These are phyloP conservation scores for Pythium phragmitis DNA, from an alignment of 352 stramenopile species.

Conservation along the genomic window DNA sequence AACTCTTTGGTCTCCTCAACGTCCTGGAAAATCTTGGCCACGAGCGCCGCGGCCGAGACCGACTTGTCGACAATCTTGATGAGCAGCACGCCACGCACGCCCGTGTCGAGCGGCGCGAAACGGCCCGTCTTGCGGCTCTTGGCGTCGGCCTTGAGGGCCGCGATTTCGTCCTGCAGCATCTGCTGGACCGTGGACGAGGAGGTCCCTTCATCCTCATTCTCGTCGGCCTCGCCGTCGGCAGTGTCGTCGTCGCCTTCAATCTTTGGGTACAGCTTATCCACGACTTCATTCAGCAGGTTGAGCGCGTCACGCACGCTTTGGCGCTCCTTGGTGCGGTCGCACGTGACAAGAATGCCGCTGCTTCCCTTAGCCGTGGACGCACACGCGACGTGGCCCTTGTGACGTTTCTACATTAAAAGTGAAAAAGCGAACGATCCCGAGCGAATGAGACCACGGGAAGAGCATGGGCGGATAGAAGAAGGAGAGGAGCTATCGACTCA, in stretches of 20 bases:
- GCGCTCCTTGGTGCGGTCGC: constrained; percentile 74
- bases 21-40: constrained; percentile 63
- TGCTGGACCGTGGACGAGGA: constrained; percentile 51
- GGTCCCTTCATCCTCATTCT: constrained; percentile 15
- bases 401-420: constrained; percentile 40
- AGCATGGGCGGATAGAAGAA: not conserved
- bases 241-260: constrained; percentile 21
- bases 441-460: not conserved
- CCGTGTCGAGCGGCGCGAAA: constrained; percentile 71
- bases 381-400: constrained; percentile 47
- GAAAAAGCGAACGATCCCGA: not conserved
- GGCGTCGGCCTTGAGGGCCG: constrained; percentile 49
- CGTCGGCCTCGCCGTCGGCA: constrained; percentile 20
- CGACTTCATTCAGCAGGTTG: constrained; percentile 75
- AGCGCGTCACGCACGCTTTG: constrained; percentile 70
- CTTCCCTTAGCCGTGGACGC: constrained; percentile 61
- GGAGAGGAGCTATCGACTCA: constrained; percentile 7
- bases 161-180: constrained; percentile 69
- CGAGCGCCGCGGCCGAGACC: constrained; percentile 44
- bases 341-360: constrained; percentile 66
- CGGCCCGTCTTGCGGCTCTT: constrained; percentile 61
- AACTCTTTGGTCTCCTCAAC: constrained; percentile 68
- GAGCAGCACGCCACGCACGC: constrained; percentile 69
- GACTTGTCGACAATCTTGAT: constrained; percentile 59
- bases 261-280: constrained; percentile 55